Conservation (phyloP, 345 rosid species). For the Corchorus olitorius region DNA sequence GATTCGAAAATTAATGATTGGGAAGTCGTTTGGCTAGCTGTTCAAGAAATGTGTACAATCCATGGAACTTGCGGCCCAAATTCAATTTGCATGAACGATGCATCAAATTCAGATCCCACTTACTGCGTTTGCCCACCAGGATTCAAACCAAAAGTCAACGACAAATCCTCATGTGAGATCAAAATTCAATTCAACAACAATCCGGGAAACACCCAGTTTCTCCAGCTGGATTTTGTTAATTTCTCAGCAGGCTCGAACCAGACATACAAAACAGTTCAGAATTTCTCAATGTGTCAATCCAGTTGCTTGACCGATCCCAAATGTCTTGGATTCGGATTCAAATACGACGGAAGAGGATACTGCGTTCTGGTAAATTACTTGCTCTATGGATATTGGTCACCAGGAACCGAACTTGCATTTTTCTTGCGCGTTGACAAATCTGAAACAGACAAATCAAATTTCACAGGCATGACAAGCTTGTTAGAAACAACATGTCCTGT, state of each 20-base stretch:
- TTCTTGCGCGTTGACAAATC: constrained; percentile 49
- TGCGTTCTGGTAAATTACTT: constrained; percentile 48
- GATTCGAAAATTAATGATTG: constrained; percentile 20
- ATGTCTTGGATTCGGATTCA: constrained; percentile 60
- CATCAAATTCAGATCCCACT: constrained; percentile 20
- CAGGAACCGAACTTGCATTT: constrained; percentile 45
- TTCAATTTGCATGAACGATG: constrained; percentile 52
- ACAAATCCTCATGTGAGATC: constrained; percentile 34
- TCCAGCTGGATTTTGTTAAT: constrained; percentile 64
- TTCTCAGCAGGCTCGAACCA: constrained; percentile 48
- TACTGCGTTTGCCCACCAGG: constrained; percentile 64
- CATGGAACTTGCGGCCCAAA: constrained; percentile 55
- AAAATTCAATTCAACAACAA: constrained; percentile 24
- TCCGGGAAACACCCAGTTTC: constrained; percentile 36
- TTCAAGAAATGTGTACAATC: constrained; percentile 48
- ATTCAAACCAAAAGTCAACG: constrained; percentile 21
- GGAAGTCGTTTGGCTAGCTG: constrained; percentile 54
- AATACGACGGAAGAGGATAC: constrained; percentile 51
- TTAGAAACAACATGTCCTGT: constrained; percentile 63
- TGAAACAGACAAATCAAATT: constrained; percentile 39
- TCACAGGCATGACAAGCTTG: constrained; percentile 53
- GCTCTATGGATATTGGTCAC: constrained; percentile 62
- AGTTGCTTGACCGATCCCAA: constrained; percentile 27
- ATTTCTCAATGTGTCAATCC: constrained; percentile 40
- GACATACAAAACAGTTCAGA: constrained; percentile 21